Percentiles rank a stretch among this genome's conserved stretches.
phyloP scores from a whole-genome alignment of 768 basidiomycete species.

The Sarcodon sp. region DNA sequence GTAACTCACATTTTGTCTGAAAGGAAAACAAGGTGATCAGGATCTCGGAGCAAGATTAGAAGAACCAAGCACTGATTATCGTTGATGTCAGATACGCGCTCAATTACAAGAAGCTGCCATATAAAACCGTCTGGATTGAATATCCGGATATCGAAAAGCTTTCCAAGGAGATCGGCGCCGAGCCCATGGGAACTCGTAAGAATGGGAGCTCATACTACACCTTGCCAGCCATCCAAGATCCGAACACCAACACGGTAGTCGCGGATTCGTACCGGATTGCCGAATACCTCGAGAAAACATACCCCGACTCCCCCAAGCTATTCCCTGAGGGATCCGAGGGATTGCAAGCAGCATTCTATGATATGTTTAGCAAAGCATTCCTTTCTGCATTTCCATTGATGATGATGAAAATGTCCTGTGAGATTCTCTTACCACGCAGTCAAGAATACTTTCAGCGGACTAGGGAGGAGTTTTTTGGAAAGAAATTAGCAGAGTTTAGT shows the following conservation, averaged over 20 bases:
- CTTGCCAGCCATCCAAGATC: slow-evolving; percentile 17
- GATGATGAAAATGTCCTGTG: no score
- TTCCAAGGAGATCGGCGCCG: slow-evolving; percentile 22
- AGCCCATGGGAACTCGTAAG: slow-evolving; percentile 15
- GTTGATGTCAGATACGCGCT: slow-evolving; percentile 12
- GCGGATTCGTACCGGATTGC: slow-evolving; percentile 16
- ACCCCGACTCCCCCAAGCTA: slow-evolving; percentile 18
- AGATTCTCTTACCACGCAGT: slow-evolving; percentile 12
- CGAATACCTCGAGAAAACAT: slow-evolving; percentile 15
- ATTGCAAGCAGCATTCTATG: slow-evolving; percentile 11
- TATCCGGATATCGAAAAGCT: slow-evolving; percentile 31
- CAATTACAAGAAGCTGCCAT: slow-evolving; percentile 27
- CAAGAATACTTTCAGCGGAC: slow-evolving; percentile 26
- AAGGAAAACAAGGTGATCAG: slow-evolving; percentile 18
- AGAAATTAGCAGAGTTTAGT: slow-evolving; percentile 21
- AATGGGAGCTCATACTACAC: slow-evolving; percentile 12
- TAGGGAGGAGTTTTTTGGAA: slow-evolving; percentile 19
- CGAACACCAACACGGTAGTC: slow-evolving; percentile 7
- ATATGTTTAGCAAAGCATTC: no score
- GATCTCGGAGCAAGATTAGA: no score
- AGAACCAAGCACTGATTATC: no score
- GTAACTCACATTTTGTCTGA: slow-evolving; percentile 6
- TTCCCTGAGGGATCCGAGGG: slow-evolving; percentile 19
- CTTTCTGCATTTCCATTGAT: no score
- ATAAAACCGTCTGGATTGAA: slow-evolving; percentile 39